Evolutionary conservation across 148 eudicot genomes (phyloP), one percentile per base, ranked within the genome.

Genomic region (Fagopyrum homotropicum): DNA sequence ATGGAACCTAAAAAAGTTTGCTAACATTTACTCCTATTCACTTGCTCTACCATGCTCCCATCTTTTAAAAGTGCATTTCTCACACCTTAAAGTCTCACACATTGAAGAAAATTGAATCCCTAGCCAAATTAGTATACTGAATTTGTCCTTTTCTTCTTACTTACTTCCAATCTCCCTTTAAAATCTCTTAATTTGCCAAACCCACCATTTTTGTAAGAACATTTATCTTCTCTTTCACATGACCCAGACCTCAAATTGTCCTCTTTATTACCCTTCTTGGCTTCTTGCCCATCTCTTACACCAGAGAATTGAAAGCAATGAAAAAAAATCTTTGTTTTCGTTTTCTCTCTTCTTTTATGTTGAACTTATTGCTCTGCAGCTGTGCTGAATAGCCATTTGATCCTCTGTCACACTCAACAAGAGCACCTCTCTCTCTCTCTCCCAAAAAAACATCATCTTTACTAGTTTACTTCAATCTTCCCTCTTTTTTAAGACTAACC

Each of bases 371-470:
- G 73, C 51, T 44, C 71, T 56, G 35, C 30, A 55, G 26, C 51
- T 45, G 57, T 22, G n/a, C 4, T 60, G 50, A 72, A 69, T 48
- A 72, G 19, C 26, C 60, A 8, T 69, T 16, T 70, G 69, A 80
- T 60, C 45, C 68, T 73, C 71, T 59, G 47, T 64, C 61, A 71
- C 64, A 61, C 30, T 78, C 78, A 75, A 9, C 74, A 59, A 55
- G 54, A 66, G 9, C 55, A 19, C 26, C 73, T 60, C 49, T 7
- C 35, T 22, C 59, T 22, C 59, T 22, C 40, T 35, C 40, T 30
- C 59, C 15, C 40, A 52, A 48, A 59, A 59, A 22, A 59, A 59
- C 64, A 59, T 35, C 40, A 35, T 35, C 40, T 35, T 35, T 35
- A 35, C 26, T 59, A 7, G 30, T 59, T 59, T 59, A 35, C 64